A percentile compares a stretch with the other conserved stretches of the same genome.
Evolutionary conservation across 164 flowering plant species (phyloP).

Genomic region (Vitis labrusca): DNA sequence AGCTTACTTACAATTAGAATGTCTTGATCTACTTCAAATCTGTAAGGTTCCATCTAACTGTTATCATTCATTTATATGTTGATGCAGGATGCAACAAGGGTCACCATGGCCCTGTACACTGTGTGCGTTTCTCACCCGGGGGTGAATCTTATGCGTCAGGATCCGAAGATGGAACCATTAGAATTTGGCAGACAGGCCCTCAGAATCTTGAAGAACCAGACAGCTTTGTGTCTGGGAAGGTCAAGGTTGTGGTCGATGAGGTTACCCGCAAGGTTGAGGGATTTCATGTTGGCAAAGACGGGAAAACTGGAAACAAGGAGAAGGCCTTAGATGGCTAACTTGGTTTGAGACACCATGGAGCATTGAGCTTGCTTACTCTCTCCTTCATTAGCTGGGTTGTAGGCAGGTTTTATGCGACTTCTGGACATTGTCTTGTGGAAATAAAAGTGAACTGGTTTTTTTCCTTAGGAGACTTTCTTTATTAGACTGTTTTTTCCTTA

Average conservation of each 20-base stretch:
- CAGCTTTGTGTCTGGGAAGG: conserved; percentile 29
- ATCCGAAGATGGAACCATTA: conserved; percentile 95
- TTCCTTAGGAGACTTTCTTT: too few species aligned
- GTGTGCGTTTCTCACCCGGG: conserved; percentile 88
- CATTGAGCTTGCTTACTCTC: too few species aligned
- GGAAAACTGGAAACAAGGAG: conserved; percentile 42
- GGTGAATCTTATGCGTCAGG: conserved; percentile 99
- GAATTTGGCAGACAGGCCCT: conserved; percentile 93
- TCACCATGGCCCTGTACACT: conserved; percentile 98
- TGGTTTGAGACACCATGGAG: too few species aligned
- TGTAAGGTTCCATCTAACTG: too few species aligned
- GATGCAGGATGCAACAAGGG: conserved; percentile 93
- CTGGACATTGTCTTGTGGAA: too few species aligned
- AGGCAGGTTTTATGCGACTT: too few species aligned
- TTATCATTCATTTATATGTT: too few species aligned
- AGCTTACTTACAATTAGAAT: too few species aligned
- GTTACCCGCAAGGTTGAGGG: conserved; percentile 65
- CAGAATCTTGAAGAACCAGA: conserved; percentile 45
- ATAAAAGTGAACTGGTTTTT: too few species aligned
- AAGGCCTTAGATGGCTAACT: conserved; percentile 12
- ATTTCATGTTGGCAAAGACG: conserved; percentile 52
- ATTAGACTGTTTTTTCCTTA: too few species aligned
- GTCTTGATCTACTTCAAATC: too few species aligned
- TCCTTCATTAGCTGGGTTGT: too few species aligned
- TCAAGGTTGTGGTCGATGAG: conserved; percentile 57